phyloP scores from a whole-genome alignment of 2,329 filamentous ascomycete genomes.

The Colletotrichum tofieldiae region DNA sequence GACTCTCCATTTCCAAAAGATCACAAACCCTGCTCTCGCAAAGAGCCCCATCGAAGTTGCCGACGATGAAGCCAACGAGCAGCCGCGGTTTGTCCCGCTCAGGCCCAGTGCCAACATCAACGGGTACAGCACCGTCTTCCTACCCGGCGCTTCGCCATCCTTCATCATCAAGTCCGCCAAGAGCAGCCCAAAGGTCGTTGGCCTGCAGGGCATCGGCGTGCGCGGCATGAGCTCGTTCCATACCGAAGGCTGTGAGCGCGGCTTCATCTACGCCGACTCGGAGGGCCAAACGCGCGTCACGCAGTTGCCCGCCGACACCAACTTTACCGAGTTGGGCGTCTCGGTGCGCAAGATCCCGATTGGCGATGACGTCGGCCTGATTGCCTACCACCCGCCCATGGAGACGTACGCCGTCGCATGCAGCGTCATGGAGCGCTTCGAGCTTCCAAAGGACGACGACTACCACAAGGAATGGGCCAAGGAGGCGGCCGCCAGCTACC shows the following conservation, averaged over 20 bases:
- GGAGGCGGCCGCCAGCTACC: slow-evolving; percentile 77
- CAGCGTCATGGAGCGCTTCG: slow-evolving; percentile 78
- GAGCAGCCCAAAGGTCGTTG: slow-evolving; percentile 82
- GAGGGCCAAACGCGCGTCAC: slow-evolving; percentile 82
- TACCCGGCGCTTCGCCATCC: slow-evolving; percentile 84
- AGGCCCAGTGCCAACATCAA: slow-evolving; percentile 75
- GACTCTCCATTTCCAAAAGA: slow-evolving; percentile 82
- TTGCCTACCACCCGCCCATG: slow-evolving; percentile 84
- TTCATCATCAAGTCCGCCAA: slow-evolving; percentile 89
- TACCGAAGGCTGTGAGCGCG: slow-evolving; percentile 82
- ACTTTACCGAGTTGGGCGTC: slow-evolving; percentile 83
- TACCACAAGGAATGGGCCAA: slow-evolving; percentile 85
- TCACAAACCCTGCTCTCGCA: slow-evolving; percentile 78
- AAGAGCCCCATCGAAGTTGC: slow-evolving; percentile 65
- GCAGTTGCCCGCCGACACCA: slow-evolving; percentile 76
- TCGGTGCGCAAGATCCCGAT: slow-evolving; percentile 81
- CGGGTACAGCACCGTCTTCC: slow-evolving; percentile 86
- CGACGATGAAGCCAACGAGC: slow-evolving; percentile 66
- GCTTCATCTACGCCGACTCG: slow-evolving; percentile 86
- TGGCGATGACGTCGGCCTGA: slow-evolving; percentile 77
- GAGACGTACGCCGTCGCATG: slow-evolving; percentile 85
- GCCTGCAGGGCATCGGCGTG: slow-evolving; percentile 78
- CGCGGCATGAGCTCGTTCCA: slow-evolving; percentile 83
- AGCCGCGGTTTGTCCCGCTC: slow-evolving; percentile 67
- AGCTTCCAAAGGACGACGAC: slow-evolving; percentile 89